Conservation (phyloP, 2,329 filamentous ascomycete species). For the Beauveria australis region DNA sequence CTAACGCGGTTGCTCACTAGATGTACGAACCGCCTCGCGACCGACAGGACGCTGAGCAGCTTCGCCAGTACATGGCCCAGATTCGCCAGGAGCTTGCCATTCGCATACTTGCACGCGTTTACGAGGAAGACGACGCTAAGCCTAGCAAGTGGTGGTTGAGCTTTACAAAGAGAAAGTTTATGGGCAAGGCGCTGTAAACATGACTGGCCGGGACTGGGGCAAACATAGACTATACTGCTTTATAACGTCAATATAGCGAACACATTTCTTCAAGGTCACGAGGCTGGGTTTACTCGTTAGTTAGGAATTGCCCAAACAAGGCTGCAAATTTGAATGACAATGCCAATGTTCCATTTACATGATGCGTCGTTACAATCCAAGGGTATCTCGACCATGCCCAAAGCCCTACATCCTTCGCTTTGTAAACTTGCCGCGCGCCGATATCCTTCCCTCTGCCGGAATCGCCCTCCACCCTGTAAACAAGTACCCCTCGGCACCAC, state of each 20-base stretch:
- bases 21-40: constrained; percentile 86
- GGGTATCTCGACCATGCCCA: not conserved
- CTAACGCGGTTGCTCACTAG: constrained; percentile 23
- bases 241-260: constrained; percentile 18
- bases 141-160: constrained; percentile 92
- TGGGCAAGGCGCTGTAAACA: constrained; percentile 78
- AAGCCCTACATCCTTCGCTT: constrained; percentile 50
- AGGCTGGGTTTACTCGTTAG: not conserved
- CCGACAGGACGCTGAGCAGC: constrained; percentile 78
- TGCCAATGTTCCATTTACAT: not conserved
- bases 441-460: constrained; percentile 70
- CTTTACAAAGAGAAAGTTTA: constrained; percentile 98
- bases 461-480: constrained; percentile 77
- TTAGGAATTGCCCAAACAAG: not conserved
- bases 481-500: constrained; percentile 83
- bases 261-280: constrained; percentile 6
- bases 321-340: not conserved
- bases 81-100: constrained; percentile 84
- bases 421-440: constrained; percentile 74
- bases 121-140: constrained; percentile 68
- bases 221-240: constrained; percentile 9
- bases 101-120: constrained; percentile 77
- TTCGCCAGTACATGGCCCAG: constrained; percentile 85
- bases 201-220: not conserved
- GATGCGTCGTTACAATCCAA: not conserved